Conservation (phyloP, 352 stramenopile genomes). For the Globisporangium parvum region DNA sequence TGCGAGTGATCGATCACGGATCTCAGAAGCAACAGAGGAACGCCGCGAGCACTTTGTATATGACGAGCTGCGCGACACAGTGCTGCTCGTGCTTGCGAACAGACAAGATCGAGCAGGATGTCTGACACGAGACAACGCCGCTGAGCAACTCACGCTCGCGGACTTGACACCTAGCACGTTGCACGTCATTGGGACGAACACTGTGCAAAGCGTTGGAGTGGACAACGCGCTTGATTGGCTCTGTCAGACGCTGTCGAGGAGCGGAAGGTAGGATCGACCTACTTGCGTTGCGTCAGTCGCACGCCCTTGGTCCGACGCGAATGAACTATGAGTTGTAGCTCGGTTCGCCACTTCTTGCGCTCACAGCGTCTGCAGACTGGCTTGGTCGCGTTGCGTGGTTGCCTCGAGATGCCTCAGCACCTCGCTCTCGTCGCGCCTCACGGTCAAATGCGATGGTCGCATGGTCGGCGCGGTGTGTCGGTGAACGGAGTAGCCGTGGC, state of each 20-base stretch:
- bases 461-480: too few species aligned
- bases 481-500: too few species aligned
- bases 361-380: too few species aligned
- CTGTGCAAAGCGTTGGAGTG: conserved; percentile 25
- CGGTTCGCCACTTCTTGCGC: too few species aligned
- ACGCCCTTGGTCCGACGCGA: too few species aligned
- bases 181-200: conserved; percentile 26
- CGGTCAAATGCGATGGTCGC: too few species aligned
- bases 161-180: conserved; percentile 30
- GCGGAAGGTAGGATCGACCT: too few species aligned
- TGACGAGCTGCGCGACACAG: conserved; percentile 30
- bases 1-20: conserved; percentile 35
- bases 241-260: conserved; percentile 23
- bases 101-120: conserved; percentile 36
- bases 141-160: conserved; percentile 23
- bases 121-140: conserved; percentile 22
- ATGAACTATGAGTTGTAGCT: too few species aligned
- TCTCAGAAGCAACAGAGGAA: conserved; percentile 41
- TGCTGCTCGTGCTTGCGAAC: conserved; percentile 47
- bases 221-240: conserved; percentile 48
- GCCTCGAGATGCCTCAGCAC: too few species aligned
- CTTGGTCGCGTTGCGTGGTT: too few species aligned
- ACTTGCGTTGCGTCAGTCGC: too few species aligned
- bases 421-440: too few species aligned
- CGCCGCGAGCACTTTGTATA: conserved; percentile 40